phyloP scores from a whole-genome alignment of 768 basidiomycete species.

The Xerocomellus intermedius region DNA sequence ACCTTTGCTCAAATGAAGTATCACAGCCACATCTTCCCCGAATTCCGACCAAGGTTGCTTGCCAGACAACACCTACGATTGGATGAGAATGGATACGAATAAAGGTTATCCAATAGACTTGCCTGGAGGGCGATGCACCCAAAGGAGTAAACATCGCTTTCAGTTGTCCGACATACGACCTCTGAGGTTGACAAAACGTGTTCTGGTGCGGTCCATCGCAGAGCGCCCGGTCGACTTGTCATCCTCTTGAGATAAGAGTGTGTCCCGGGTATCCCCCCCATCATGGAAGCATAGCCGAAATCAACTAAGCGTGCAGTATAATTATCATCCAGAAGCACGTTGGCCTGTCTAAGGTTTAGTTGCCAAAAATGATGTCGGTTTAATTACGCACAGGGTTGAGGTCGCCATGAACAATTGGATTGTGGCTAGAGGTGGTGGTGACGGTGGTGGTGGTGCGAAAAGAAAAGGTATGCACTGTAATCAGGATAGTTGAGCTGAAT shows the following conservation, averaged over 20 bases:
- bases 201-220: conserved; percentile 3
- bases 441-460: not conserved
- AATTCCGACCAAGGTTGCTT: not conserved
- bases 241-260: not conserved
- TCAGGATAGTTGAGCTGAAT: not conserved
- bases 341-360: not conserved
- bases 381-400: not conserved
- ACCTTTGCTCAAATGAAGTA: not conserved
- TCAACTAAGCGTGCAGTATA: conserved; percentile 2
- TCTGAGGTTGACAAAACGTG: not conserved
- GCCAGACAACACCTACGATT: not conserved
- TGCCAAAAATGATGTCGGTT: no score
- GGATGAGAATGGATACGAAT: not conserved
- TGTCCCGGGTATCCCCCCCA: not conserved
- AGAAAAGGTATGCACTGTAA: not conserved
- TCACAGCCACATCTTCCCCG: not conserved
- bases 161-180: not conserved
- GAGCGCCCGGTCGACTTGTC: not conserved
- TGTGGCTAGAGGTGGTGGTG: not conserved
- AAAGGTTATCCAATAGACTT: not conserved
- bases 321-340: not conserved
- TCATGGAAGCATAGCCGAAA: not conserved
- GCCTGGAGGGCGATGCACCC: not conserved
- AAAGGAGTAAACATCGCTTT: conserved; percentile 3
- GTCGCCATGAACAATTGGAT: not conserved